Percentiles rank a stretch among this genome's conserved stretches.
Conservation (phyloP, 2,329 filamentous ascomycete genomes). For the Aspergillus sp. region DNA sequence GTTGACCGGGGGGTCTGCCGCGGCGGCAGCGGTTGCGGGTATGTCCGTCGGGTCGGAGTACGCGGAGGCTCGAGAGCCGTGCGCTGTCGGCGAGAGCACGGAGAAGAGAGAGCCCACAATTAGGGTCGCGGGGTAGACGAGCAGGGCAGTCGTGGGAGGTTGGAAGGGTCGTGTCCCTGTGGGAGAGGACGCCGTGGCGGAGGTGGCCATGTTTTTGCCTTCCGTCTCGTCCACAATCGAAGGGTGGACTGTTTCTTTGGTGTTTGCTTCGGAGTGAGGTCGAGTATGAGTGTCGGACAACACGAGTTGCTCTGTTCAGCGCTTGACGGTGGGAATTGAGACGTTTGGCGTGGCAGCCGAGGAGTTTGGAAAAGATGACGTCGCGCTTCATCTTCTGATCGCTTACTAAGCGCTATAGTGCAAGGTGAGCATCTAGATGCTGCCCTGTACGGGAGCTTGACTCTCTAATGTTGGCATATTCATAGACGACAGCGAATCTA, state of each 20-base stretch:
- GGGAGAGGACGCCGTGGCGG: slow-evolving; percentile 7
- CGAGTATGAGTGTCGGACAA: background rate
- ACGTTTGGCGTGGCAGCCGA: background rate
- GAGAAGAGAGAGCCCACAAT: slow-evolving; percentile 80
- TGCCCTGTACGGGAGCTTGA: too few relatives aligned
- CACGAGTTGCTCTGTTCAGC: background rate
- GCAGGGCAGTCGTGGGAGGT: slow-evolving; percentile 49
- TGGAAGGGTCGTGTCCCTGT: slow-evolving; percentile 2
- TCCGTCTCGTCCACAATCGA: background rate
- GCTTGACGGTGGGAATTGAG: background rate
- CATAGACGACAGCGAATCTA: too few relatives aligned
- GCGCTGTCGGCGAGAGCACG: slow-evolving; percentile 70
- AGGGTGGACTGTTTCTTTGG: background rate
- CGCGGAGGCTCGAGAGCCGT: slow-evolving; percentile 37
- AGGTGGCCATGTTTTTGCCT: slow-evolving; percentile 8
- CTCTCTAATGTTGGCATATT: too few relatives aligned
- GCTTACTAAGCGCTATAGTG: background rate
- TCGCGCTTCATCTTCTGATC: background rate
- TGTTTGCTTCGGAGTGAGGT: background rate
- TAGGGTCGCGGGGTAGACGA: slow-evolving; percentile 74
- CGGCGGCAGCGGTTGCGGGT: slow-evolving; percentile 37
- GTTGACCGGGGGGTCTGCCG: slow-evolving; percentile 36
- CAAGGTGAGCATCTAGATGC: background rate
- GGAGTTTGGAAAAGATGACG: background rate
- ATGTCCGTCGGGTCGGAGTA: slow-evolving; percentile 68